Percentiles rank a stretch among this genome's conserved stretches.
Conservation (phyloP, 164 flowering plant species). For the Tetrastigma voinierianum region DNA sequence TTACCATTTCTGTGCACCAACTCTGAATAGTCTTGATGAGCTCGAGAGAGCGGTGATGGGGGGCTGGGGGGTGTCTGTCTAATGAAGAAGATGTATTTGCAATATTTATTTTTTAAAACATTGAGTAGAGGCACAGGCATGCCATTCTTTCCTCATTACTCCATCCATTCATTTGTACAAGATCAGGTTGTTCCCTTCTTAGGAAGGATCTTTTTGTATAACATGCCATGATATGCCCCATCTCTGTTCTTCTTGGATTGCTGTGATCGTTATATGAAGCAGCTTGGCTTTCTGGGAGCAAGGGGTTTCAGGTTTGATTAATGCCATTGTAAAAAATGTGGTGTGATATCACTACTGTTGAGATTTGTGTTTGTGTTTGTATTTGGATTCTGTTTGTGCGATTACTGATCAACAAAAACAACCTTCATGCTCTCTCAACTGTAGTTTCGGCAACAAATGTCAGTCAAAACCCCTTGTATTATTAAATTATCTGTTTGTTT, state of each 20-base stretch:
- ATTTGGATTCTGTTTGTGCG: background rate
- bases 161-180: background rate
- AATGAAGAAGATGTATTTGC: background rate
- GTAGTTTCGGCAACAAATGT: no score
- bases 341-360: slow-evolving; percentile 1
- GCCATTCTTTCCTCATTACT: background rate
- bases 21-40: no score
- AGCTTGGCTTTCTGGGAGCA: no score
- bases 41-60: no score
- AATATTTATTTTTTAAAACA: background rate
- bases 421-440: no score
- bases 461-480: no score
- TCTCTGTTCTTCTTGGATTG: background rate
- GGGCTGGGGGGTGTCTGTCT: no score
- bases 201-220: background rate
- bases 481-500: no score
- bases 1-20: slow-evolving; percentile 7
- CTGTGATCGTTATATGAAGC: background rate
- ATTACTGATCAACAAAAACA: no score
- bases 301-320: background rate
- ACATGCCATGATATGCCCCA: no score
- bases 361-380: slow-evolving; percentile 3
- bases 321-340: background rate
- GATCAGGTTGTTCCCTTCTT: background rate
- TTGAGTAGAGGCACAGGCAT: slow-evolving; percentile 3